phyloP scores from a whole-genome alignment of 2,329 filamentous ascomycete species.

The Bipolaris gigantea region DNA sequence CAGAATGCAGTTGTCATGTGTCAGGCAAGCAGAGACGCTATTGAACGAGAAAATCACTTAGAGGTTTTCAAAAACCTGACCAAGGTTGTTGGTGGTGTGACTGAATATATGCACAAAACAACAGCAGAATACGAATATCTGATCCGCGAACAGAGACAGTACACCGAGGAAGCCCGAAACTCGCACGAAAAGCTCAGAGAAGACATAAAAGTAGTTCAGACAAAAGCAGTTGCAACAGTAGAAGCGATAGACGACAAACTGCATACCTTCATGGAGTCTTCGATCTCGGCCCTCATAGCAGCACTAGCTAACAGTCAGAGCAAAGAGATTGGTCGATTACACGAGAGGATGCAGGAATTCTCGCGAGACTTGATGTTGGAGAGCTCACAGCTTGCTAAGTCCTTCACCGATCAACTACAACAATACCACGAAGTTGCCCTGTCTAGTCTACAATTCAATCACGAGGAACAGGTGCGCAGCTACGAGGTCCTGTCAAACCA shows the following conservation, averaged over 20 bases:
- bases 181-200: conserved; percentile 24
- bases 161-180: conserved; percentile 23
- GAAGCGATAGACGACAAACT: conserved; percentile 24
- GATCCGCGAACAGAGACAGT: conserved; percentile 28
- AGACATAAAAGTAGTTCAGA: conserved; percentile 22
- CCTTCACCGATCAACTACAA: conserved; percentile 20
- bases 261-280: conserved; percentile 22
- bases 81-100: conserved; percentile 28
- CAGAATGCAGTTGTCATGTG: conserved; percentile 66
- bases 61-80: conserved; percentile 40
- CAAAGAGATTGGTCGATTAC: conserved; percentile 18
- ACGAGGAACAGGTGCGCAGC: conserved; percentile 25
- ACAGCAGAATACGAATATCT: conserved; percentile 29
- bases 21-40: conserved; percentile 60
- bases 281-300: conserved; percentile 22
- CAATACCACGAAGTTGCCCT: conserved; percentile 20
- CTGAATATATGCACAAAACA: conserved; percentile 25
- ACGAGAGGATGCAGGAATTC: conserved; percentile 24
- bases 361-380: conserved; percentile 24
- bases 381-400: conserved; percentile 18
- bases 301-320: conserved; percentile 22
- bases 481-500: conserved; percentile 17
- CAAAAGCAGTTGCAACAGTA: conserved; percentile 24
- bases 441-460: conserved; percentile 16
- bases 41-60: conserved; percentile 56